These are phyloP conservation scores for Solanum chacoense DNA, from an alignment of 305 asterid species.

Conservation along the genomic window DNA sequence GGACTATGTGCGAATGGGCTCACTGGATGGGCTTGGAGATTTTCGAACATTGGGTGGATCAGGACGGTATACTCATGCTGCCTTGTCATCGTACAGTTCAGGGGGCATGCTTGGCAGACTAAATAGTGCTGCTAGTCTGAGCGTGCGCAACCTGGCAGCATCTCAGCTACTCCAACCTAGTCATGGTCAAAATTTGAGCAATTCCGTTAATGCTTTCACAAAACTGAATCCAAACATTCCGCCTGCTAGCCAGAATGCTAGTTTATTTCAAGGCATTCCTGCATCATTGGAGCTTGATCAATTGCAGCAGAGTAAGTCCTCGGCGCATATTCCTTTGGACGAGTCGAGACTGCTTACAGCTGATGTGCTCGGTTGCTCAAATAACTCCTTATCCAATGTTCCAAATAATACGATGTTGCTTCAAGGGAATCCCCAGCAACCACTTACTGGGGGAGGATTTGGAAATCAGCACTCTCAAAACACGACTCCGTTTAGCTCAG, in stretches of 20 bases:
- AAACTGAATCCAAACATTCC: conserved; percentile 43
- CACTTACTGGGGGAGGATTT: conserved; percentile 29
- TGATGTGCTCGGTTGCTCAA: conserved; percentile 29
- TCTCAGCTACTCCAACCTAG: conserved; percentile 39
- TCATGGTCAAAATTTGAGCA: conserved; percentile 36
- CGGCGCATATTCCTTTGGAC: conserved; percentile 24
- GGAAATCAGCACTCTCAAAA: conserved; percentile 30
- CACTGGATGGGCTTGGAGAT: conserved; percentile 64
- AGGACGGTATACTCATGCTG: conserved; percentile 42
- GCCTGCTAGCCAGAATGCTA: conserved; percentile 34
- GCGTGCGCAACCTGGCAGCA: conserved; percentile 33
- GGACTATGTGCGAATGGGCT: conserved; percentile 53
- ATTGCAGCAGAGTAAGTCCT: conserved; percentile 40
- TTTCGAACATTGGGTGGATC: conserved; percentile 44
- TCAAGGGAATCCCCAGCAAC: conserved; percentile 39
- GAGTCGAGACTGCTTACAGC: conserved; percentile 29
- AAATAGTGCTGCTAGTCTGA: conserved; percentile 46
- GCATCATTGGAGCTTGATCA: conserved; percentile 64
- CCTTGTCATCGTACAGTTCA: conserved; percentile 35
- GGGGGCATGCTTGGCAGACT: conserved; percentile 64
- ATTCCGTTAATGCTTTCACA: conserved; percentile 28
- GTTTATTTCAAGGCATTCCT: conserved; percentile 51
- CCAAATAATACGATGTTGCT: conserved; percentile 29
- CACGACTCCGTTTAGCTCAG: conserved; percentile 34
- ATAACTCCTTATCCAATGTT: conserved; percentile 20